Evolutionary conservation across 768 basidiomycete species (phyloP).

Genomic region (Dioszegia crocea): DNA sequence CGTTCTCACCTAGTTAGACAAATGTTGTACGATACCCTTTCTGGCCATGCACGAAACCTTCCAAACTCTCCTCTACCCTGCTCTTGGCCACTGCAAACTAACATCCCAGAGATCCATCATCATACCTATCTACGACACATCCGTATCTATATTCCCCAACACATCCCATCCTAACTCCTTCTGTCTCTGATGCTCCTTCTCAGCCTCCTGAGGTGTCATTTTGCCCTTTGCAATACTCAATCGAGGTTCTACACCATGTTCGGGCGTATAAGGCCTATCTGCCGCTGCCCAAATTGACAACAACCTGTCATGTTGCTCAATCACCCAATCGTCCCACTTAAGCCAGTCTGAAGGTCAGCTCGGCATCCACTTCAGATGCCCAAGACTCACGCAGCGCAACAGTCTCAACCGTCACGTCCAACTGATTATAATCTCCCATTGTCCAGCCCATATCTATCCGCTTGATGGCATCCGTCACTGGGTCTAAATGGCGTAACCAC

Average conservation of each 20-base stretch:
- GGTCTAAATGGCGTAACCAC: conserved; percentile 50
- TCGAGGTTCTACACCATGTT: conserved; percentile 40
- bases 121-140: background rate
- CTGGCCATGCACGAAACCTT: background rate
- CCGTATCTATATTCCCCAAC: conserved; percentile 30
- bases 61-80: background rate
- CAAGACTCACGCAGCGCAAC: conserved; percentile 46
- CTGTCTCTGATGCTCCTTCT: conserved; percentile 48
- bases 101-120: background rate
- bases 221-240: conserved; percentile 41
- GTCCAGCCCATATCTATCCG: conserved; percentile 50
- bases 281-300: conserved; percentile 42
- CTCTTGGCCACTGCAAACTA: background rate
- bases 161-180: conserved; percentile 51
- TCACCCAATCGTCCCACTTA: conserved; percentile 48
- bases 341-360: conserved; percentile 51
- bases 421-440: conserved; percentile 52
- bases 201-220: conserved; percentile 37
- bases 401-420: conserved; percentile 44
- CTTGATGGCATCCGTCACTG: conserved; percentile 46
- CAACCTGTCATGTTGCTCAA: conserved; percentile 40
- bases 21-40: background rate
- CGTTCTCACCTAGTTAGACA: background rate
- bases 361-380: no score
- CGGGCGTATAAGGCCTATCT: conserved; percentile 38